Conservation (phyloP, 1,139 yeast species). For the Lodderomyces parapsilosis region DNA sequence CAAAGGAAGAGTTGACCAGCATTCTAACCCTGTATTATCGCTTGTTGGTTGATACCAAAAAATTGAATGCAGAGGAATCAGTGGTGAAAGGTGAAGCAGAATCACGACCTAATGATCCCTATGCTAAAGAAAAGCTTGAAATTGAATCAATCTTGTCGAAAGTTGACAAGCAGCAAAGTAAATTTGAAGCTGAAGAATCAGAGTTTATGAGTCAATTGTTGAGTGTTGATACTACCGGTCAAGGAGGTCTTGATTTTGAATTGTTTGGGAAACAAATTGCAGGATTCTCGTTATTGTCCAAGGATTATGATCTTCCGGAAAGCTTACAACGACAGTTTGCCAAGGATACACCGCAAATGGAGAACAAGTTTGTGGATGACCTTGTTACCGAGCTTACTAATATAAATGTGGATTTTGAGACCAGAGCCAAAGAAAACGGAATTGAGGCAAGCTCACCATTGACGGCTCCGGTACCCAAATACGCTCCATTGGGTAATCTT, state of each 20-base stretch:
- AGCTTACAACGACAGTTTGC: constrained; percentile 25
- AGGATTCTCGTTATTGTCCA: constrained; percentile 74
- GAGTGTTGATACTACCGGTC: constrained; percentile 2
- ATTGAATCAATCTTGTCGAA: constrained; percentile 34
- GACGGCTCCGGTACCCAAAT: constrained; percentile 21
- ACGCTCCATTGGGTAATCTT: constrained; percentile 35
- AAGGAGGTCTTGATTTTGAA: constrained; percentile 39
- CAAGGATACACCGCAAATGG: constrained; percentile 3
- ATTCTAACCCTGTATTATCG: constrained; percentile 33
- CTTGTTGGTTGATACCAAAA: constrained; percentile 11
- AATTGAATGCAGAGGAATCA: constrained; percentile 14
- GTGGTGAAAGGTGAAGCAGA: constrained; percentile 14
- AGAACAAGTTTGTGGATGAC: constrained; percentile 11
- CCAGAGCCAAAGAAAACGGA: constrained; percentile 33
- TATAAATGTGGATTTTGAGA: constrained; percentile 22
- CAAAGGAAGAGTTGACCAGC: constrained; percentile 31
- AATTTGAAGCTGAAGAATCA: constrained; percentile 24
- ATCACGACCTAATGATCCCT: constrained; percentile 19
- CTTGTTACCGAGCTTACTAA: constrained; percentile 14
- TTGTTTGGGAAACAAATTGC: constrained; percentile 66
- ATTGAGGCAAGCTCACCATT: constrained; percentile 24
- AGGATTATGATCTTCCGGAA: constrained; percentile 74
- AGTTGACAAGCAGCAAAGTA: constrained; percentile 30
- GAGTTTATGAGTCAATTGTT: constrained; percentile 21
- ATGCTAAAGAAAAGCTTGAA: constrained; percentile 21